These are phyloP conservation scores for Fusarium burgessii DNA, from an alignment of 2,329 filamentous ascomycete species.

Conservation along the genomic window DNA sequence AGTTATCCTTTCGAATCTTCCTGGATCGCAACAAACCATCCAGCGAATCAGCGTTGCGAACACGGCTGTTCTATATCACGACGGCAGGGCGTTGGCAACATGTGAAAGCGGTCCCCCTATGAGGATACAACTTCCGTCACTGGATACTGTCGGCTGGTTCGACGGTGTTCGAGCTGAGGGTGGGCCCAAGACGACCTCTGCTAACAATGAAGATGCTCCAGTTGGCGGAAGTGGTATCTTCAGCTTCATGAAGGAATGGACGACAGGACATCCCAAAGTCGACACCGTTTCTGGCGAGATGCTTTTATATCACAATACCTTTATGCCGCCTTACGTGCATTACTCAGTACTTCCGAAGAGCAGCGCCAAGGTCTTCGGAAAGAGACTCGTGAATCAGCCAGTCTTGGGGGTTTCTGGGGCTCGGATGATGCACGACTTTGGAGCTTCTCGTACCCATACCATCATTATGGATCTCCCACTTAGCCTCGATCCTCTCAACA, in stretches of 20 bases:
- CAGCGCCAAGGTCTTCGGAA: accelerated
- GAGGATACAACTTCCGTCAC: slow-evolving; percentile 69
- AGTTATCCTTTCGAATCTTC: slow-evolving; percentile 56
- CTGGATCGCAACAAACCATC: slow-evolving; percentile 61
- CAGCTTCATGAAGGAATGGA: slow-evolving; percentile 77
- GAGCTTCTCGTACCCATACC: slow-evolving; percentile 71
- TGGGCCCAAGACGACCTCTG: slow-evolving; percentile 34
- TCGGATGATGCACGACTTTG: slow-evolving; percentile 84
- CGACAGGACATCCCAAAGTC: slow-evolving; percentile 76
- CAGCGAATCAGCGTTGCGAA: slow-evolving; percentile 79
- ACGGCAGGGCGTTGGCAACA: slow-evolving; percentile 75
- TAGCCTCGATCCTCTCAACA: slow-evolving; percentile 72
- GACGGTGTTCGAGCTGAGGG: slow-evolving; percentile 70
- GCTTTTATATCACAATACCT: slow-evolving; percentile 75
- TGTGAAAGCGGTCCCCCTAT: slow-evolving; percentile 80
- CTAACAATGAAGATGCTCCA: neutral
- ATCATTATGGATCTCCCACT: slow-evolving; percentile 78
- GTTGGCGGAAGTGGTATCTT: slow-evolving; percentile 68
- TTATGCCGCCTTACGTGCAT: slow-evolving; percentile 73
- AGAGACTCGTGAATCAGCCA: slow-evolving; percentile 49
- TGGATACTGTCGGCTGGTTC: slow-evolving; percentile 79
- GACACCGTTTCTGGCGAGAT: slow-evolving; percentile 74
- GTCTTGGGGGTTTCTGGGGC: slow-evolving; percentile 71
- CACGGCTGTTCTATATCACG: slow-evolving; percentile 74
- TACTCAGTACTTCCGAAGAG: slow-evolving; percentile 63